phyloP scores from a whole-genome alignment of 345 rosid genomes.

The Pugionium cornutum region DNA sequence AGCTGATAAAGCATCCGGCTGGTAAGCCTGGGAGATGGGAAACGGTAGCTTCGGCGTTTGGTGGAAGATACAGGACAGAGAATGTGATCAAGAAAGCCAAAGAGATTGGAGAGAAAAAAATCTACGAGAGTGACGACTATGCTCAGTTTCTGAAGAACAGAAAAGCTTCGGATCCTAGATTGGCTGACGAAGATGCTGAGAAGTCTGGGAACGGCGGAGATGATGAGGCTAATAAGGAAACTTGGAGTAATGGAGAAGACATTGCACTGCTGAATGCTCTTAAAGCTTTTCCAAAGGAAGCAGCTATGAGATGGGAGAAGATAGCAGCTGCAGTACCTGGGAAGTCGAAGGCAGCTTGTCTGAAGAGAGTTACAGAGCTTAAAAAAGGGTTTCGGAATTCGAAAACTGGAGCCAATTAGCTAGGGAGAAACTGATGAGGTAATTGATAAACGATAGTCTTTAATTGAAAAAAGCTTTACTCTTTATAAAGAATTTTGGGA shows the following conservation, averaged over 20 bases:
- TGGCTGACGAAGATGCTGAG: constrained; percentile 33
- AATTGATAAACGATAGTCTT: constrained; percentile 8
- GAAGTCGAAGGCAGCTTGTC: constrained; percentile 75
- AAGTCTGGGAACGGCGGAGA: constrained; percentile 33
- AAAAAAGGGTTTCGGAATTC: constrained; percentile 77
- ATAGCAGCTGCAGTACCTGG: constrained; percentile 85
- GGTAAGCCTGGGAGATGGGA: constrained; percentile 93
- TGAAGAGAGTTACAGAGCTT: constrained; percentile 81
- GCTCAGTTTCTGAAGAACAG: constrained; percentile 79
- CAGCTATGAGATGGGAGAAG: constrained; percentile 93
- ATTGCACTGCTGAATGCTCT: constrained; percentile 87
- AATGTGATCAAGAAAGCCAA: constrained; percentile 80
- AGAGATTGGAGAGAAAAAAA: constrained; percentile 71
- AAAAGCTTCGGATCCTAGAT: constrained; percentile 63
- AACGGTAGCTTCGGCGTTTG: constrained; percentile 64
- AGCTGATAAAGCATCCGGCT: constrained; percentile 71
- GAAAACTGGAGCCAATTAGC: constrained; percentile 56
- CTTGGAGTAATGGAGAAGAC: constrained; percentile 77
- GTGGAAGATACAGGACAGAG: constrained; percentile 65
- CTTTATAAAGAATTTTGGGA: constrained; percentile 1
- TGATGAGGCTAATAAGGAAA: constrained; percentile 17
- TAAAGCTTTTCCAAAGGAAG: constrained; percentile 79
- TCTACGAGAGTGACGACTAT: constrained; percentile 64
- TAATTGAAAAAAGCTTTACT: not conserved
- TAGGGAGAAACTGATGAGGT: constrained; percentile 33